phyloP scores from a whole-genome alignment of 1,284 basidiomycete species.

The Ganoderma boninense region DNA sequence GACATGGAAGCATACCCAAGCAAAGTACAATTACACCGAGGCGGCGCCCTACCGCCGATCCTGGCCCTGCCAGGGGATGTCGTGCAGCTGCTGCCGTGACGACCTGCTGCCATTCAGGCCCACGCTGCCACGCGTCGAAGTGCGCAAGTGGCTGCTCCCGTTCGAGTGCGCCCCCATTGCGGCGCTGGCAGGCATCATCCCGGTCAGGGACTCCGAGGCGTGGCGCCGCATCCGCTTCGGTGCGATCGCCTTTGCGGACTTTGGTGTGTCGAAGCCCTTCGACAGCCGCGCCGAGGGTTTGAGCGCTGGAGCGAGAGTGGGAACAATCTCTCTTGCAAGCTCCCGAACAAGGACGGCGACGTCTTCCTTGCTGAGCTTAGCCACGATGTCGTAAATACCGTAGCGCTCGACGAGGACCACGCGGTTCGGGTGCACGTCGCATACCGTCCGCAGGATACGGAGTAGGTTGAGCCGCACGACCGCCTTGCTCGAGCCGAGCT shows the following conservation, averaged over 20 bases:
- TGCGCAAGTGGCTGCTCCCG: conserved; percentile 22
- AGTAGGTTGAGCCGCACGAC: conserved; percentile 92
- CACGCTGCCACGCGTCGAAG: conserved; percentile 18
- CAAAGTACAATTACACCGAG: conserved; percentile 24
- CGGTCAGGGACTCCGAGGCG: conserved; percentile 69
- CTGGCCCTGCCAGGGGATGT: conserved; percentile 35
- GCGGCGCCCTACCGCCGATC: conserved; percentile 26
- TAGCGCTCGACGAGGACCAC: conserved; percentile 82
- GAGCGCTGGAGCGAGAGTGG: conserved; percentile 72
- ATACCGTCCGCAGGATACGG: conserved; percentile 85
- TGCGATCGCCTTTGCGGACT: conserved; percentile 55
- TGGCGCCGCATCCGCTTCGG: conserved; percentile 72
- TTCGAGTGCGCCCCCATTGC: conserved; percentile 13
- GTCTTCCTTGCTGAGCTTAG: conserved; percentile 82
- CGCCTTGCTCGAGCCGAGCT: conserved; percentile 84
- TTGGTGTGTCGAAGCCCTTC: conserved; percentile 48
- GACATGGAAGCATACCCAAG: conserved; percentile 11
- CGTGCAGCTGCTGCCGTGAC: conserved; percentile 32
- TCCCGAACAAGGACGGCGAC: conserved; percentile 91
- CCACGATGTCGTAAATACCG: conserved; percentile 81
- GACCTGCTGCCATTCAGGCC: conserved; percentile 23
- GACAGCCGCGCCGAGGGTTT: conserved; percentile 53
- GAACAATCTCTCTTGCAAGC: conserved; percentile 84
- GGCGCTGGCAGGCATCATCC: conserved; percentile 17
- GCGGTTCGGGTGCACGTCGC: conserved; percentile 90